Conservation (phyloP, 345 rosid genomes). For the Crucihimalaya himalaica region DNA sequence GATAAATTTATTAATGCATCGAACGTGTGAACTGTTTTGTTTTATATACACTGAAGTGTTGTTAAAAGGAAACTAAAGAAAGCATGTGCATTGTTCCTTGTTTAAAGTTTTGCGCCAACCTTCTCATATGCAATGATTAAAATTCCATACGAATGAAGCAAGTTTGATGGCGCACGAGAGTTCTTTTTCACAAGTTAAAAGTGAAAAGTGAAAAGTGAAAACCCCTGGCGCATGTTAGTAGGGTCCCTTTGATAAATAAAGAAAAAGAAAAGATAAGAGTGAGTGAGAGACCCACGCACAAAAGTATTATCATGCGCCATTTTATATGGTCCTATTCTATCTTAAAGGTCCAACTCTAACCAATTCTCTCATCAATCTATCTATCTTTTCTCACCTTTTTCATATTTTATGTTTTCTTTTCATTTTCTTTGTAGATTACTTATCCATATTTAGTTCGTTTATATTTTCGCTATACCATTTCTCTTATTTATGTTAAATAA, state of each 20-base stretch:
- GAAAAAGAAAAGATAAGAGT: neutral
- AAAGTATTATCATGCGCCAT: constrained; percentile 42
- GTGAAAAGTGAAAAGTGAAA: neutral
- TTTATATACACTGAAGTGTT: neutral
- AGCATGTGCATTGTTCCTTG: neutral
- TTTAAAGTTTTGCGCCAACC: neutral
- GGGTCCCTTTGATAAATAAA: constrained; percentile 25
- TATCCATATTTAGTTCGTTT: neutral
- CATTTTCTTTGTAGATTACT: neutral
- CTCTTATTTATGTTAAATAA: neutral
- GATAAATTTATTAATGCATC: no score
- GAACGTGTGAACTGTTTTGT: neutral
- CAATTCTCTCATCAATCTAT: neutral
- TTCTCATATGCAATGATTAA: constrained; percentile 13
- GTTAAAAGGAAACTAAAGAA: neutral
- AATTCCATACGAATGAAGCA: constrained; percentile 15
- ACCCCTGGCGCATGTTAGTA: constrained; percentile 47
- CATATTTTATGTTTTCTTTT: neutral
- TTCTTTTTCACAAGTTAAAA: constrained; percentile 27
- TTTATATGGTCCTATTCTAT: constrained; percentile 27
- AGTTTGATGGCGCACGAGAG: constrained; percentile 31
- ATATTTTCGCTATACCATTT: neutral
- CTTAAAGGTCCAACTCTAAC: constrained; percentile 28
- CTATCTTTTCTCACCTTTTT: constrained; percentile 9
- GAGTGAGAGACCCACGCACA: constrained; percentile 29